These are phyloP conservation scores for Gonapodya sp. DNA, from an alignment of 192 early-diverging fungal genomes.

Conservation along the genomic window DNA sequence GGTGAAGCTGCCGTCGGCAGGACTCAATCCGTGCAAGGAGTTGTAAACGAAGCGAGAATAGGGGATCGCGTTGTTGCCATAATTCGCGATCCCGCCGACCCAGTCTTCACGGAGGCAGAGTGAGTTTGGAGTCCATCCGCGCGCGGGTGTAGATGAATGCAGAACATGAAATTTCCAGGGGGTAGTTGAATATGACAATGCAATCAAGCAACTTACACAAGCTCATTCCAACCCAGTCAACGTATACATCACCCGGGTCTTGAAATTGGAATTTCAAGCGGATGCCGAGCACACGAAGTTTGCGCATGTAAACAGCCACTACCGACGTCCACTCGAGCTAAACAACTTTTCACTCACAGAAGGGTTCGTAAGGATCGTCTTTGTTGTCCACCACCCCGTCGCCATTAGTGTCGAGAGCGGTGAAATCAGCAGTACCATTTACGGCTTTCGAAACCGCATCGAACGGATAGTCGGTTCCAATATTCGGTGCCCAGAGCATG, in stretches of 20 bases:
- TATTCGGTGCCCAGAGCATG: slow-evolving; percentile 8
- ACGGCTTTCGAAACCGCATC: background rate
- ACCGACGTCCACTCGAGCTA: too few relatives aligned
- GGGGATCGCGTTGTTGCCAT: background rate
- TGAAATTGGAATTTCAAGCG: too few relatives aligned
- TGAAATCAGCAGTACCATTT: background rate
- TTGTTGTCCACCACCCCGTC: background rate
- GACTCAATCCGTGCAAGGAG: background rate
- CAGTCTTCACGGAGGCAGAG: background rate
- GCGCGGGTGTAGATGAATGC: too few relatives aligned
- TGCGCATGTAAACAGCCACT: too few relatives aligned
- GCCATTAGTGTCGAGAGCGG: background rate
- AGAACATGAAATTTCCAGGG: background rate
- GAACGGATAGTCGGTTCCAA: background rate
- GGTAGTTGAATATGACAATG: too few relatives aligned
- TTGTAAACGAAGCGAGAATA: background rate
- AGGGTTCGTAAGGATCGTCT: slow-evolving; percentile 1
- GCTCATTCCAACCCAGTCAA: slow-evolving; percentile 34
- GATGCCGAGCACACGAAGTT: too few relatives aligned
- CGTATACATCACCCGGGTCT: slow-evolving; percentile 32
- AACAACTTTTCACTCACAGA: too few relatives aligned
- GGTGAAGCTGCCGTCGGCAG: background rate
- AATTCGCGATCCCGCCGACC: background rate
- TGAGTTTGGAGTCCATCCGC: too few relatives aligned
- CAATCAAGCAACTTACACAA: slow-evolving; percentile 6